phyloP scores from a whole-genome alignment of 805 yeast species.

The Blastobotrys terrestris region DNA sequence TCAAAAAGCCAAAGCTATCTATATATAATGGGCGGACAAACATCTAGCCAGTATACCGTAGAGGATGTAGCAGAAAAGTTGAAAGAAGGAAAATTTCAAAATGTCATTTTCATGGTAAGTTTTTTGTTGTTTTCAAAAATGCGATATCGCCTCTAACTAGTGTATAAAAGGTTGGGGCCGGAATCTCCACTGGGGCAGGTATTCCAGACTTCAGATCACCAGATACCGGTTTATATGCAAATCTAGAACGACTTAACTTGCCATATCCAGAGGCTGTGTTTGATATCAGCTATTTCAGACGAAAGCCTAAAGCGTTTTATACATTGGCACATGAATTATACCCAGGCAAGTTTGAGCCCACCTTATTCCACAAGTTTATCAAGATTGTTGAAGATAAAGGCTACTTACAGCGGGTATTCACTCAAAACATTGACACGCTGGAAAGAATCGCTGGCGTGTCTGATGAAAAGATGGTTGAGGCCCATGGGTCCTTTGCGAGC shows the following conservation, averaged over 20 bases:
- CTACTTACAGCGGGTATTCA: conserved; percentile 62
- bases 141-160: not conserved
- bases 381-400: conserved; percentile 59
- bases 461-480: conserved; percentile 66
- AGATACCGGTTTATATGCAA: conserved; percentile 71
- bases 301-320: conserved; percentile 79
- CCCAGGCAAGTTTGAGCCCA: conserved; percentile 84
- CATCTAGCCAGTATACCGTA: conserved; percentile 1
- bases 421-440: conserved; percentile 90
- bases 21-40: not conserved
- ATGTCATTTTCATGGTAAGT: conserved; percentile 30
- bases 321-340: conserved; percentile 76
- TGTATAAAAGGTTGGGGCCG: conserved; percentile 70
- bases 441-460: conserved; percentile 79
- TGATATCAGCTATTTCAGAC: conserved; percentile 73
- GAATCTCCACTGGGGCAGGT: conserved; percentile 88
- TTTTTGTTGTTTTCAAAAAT: not conserved
- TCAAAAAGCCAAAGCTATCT: too few species aligned
- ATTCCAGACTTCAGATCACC: conserved; percentile 95
- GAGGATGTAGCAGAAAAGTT: conserved; percentile 20
- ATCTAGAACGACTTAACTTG: conserved; percentile 57
- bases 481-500: conserved; percentile 88
- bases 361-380: conserved; percentile 72
- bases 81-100: conserved; percentile 17
- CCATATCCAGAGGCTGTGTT: conserved; percentile 97